These are phyloP conservation scores for Cardamine occulta DNA, from an alignment of 345 rosid species.

Conservation along the genomic window DNA sequence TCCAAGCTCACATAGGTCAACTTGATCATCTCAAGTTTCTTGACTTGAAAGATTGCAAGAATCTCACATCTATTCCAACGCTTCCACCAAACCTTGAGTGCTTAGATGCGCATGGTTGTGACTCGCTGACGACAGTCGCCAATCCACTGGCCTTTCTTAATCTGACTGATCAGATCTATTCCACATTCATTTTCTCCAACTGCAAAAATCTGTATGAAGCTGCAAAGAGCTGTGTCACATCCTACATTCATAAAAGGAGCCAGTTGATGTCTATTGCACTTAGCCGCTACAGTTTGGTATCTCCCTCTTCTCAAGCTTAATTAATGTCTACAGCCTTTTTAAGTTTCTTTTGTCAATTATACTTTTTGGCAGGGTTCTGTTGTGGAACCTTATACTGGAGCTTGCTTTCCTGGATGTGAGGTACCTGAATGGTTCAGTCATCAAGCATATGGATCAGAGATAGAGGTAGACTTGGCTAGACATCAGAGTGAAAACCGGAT, in stretches of 20 bases:
- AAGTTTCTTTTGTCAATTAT: neutral
- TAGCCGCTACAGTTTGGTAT: neutral
- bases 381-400: neutral
- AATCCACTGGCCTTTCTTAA: conserved; percentile 6
- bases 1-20: neutral
- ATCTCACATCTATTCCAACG: neutral
- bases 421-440: conserved; percentile 27
- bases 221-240: conserved; percentile 1
- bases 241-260: conserved; percentile 14
- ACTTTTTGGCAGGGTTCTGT: neutral
- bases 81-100: conserved; percentile 19
- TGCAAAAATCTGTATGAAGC: conserved; percentile 11
- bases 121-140: neutral
- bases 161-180: neutral
- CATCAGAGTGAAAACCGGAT: neutral
- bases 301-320: neutral
- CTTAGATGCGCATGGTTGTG: conserved; percentile 18
- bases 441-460: neutral
- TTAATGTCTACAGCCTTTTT: neutral
- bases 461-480: neutral
- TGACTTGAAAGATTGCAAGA: conserved; percentile 23
- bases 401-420: conserved; percentile 29
- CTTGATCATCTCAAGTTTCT: conserved; percentile 3
- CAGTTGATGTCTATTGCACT: neutral
- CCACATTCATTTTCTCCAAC: conserved; percentile 7